Evolutionary conservation across 1,284 basidiomycete species (phyloP).

Genomic region (Kalmanozyma brasiliensis): DNA sequence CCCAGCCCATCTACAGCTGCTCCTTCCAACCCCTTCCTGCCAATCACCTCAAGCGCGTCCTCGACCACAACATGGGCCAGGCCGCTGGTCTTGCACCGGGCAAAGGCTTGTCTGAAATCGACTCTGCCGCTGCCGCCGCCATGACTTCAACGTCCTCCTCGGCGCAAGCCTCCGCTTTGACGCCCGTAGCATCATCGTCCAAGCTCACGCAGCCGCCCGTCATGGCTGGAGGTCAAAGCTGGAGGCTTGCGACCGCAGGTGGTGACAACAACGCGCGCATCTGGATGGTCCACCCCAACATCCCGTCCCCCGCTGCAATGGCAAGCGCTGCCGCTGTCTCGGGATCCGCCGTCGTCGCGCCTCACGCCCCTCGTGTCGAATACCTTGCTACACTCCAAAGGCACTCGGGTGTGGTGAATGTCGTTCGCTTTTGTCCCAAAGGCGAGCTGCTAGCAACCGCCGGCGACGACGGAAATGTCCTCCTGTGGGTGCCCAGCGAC

Average conservation of each 20-base stretch:
- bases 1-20: constrained; percentile 66
- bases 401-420: constrained; percentile 95
- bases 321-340: constrained; percentile 73
- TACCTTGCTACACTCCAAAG: constrained; percentile 92
- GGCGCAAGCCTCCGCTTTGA: constrained; percentile 12
- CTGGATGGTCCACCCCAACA: constrained; percentile 67
- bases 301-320: constrained; percentile 67
- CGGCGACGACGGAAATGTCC: constrained; percentile 91
- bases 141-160: too few species aligned
- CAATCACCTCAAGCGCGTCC: constrained; percentile 56
- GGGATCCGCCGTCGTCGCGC: constrained; percentile 72
- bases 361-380: constrained; percentile 81
- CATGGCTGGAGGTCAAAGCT: constrained; percentile 72
- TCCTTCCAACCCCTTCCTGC: constrained; percentile 63
- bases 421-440: constrained; percentile 88
- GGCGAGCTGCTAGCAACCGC: constrained; percentile 64
- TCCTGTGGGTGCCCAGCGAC: constrained; percentile 89
- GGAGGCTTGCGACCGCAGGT: constrained; percentile 91
- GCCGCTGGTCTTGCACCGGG: constrained; percentile 62
- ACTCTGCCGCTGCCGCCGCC: constrained; percentile 17
- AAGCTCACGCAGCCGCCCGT: constrained; percentile 48
- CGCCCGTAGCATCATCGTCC: constrained; percentile 32
- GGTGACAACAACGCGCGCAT: constrained; percentile 93
- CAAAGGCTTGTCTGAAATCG: constrained; percentile 46
- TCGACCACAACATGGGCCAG: constrained; percentile 65